Conservation (phyloP, 257 asterid genomes). For the Solanum commersonii region DNA sequence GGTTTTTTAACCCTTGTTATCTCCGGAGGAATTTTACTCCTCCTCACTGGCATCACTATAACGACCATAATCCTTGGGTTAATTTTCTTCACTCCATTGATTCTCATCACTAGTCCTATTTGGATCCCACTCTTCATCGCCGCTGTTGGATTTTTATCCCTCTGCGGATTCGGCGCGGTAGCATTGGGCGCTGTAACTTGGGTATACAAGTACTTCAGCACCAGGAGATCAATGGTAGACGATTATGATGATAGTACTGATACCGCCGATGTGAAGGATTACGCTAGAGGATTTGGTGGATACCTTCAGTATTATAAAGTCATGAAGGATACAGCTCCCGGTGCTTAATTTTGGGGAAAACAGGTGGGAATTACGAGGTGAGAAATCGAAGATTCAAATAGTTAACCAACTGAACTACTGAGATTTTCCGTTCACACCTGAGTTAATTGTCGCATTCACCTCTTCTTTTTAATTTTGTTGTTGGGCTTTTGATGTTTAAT, state of each 20-base stretch:
- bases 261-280: constrained; percentile 60
- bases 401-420: neutral
- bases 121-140: constrained; percentile 62
- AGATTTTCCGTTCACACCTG: neutral
- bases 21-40: constrained; percentile 73
- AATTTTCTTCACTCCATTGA: constrained; percentile 53
- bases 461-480: neutral
- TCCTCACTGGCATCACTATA: constrained; percentile 68
- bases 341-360: constrained; percentile 30
- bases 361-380: neutral
- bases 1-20: constrained; percentile 60
- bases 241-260: constrained; percentile 41
- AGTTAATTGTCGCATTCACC: neutral
- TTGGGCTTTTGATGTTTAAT: neutral
- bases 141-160: constrained; percentile 35
- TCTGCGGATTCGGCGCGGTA: constrained; percentile 34
- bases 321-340: constrained; percentile 73
- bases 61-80: constrained; percentile 49
- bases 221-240: constrained; percentile 29
- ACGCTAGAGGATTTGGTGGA: constrained; percentile 40
- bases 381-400: neutral
- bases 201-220: constrained; percentile 36
- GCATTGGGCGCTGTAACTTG: neutral
- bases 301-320: constrained; percentile 46
- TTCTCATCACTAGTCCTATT: constrained; percentile 65